Percentiles rank a stretch among this genome's conserved stretches.
Evolutionary conservation across 345 rosid genomes (phyloP).

Genomic region (Sisymbrium altissimum): DNA sequence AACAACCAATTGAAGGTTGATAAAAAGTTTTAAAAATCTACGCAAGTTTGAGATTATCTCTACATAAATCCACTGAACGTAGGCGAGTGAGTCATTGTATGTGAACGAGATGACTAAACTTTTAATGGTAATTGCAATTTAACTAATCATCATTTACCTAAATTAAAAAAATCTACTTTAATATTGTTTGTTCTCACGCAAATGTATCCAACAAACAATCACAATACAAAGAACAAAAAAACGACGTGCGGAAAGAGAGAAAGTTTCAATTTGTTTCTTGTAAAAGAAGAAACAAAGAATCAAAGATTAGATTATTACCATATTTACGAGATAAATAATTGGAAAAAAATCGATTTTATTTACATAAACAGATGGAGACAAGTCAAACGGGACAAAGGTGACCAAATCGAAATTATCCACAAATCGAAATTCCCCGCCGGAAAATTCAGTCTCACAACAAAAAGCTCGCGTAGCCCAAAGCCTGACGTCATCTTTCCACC

Average conservation of each 20-base stretch:
- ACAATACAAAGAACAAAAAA: neutral
- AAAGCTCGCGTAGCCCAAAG: neutral
- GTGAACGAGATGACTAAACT: too few relatives aligned
- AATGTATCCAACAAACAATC: neutral
- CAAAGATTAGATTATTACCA: neutral
- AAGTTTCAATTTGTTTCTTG: neutral
- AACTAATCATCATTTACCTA: neutral
- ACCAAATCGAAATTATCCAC: constrained; percentile 10
- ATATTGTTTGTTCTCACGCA: neutral
- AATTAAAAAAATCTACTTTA: neutral
- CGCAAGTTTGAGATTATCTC: too few relatives aligned
- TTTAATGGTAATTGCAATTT: neutral
- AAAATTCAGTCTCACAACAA: neutral
- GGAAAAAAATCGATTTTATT: neutral
- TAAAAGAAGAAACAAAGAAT: neutral
- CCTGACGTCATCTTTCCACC: neutral
- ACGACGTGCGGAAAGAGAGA: neutral
- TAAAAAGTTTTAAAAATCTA: too few relatives aligned
- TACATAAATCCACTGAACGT: too few relatives aligned
- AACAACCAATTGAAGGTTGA: too few relatives aligned
- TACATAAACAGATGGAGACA: constrained; percentile 10
- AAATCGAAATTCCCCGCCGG: constrained; percentile 16
- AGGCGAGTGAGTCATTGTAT: too few relatives aligned
- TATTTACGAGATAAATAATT: neutral
- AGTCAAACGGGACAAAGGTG: constrained; percentile 5